A percentile compares a stretch with the other conserved stretches of the same genome.
Conservation (phyloP, 2,329 filamentous ascomycete genomes). For the Ophiostoma perfectum region DNA sequence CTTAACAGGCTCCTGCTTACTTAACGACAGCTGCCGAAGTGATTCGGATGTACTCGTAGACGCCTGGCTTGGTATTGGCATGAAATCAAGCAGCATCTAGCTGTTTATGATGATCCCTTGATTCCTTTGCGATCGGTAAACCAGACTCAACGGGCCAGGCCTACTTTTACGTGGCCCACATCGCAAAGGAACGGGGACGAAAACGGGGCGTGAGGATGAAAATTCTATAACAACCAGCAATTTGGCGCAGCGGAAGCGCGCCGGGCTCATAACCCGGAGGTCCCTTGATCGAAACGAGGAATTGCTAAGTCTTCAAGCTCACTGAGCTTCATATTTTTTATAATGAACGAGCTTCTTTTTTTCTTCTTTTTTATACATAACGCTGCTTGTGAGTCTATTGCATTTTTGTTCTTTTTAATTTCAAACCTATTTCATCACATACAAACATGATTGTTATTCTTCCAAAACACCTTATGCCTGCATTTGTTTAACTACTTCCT, state of each 20-base stretch:
- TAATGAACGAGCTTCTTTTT: background rate
- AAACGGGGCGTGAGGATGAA: background rate
- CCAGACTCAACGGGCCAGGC: too few species aligned
- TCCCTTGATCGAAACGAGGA: slow-evolving; percentile 17
- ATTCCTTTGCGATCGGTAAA: too few species aligned
- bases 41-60: background rate
- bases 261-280: slow-evolving; percentile 16
- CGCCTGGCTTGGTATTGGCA: background rate
- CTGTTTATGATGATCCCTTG: background rate
- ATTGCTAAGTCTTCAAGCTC: background rate
- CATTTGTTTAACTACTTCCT: too few species aligned
- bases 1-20: background rate
- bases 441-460: too few species aligned
- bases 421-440: too few species aligned
- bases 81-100: background rate
- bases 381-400: too few species aligned
- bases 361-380: background rate
- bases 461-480: too few species aligned
- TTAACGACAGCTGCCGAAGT: too few species aligned
- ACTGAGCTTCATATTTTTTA: background rate
- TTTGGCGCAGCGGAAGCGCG: slow-evolving; percentile 16
- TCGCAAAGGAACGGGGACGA: background rate
- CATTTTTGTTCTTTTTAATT: too few species aligned
- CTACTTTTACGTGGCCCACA: background rate
- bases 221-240: slow-evolving; percentile 2